Evolutionary conservation across 2,329 filamentous ascomycete species (phyloP).

Genomic region (Zalaria obscura): DNA sequence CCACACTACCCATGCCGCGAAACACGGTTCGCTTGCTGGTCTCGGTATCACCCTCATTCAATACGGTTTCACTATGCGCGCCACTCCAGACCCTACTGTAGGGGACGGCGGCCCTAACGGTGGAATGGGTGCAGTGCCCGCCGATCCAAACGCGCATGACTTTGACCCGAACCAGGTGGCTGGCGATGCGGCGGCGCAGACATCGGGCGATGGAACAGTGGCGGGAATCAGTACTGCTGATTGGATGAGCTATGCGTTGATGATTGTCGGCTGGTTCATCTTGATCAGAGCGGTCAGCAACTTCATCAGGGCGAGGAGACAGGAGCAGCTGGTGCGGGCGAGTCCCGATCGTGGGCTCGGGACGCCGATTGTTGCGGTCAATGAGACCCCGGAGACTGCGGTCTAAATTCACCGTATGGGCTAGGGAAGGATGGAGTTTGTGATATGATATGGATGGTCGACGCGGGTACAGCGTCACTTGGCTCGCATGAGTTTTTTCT

Average conservation of each 20-base stretch:
- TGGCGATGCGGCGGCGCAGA: slow-evolving; percentile 18
- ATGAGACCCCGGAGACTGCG: slow-evolving; percentile 59
- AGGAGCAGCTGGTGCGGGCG: slow-evolving; percentile 85
- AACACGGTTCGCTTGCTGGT: slow-evolving; percentile 89
- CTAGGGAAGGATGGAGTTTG: too few relatives aligned
- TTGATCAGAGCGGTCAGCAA: slow-evolving; percentile 87
- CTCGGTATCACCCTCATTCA: slow-evolving; percentile 92
- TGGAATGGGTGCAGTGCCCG: slow-evolving; percentile 44
- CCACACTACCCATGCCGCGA: slow-evolving; percentile 94
- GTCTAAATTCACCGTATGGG: slow-evolving; percentile 16
- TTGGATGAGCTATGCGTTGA: slow-evolving; percentile 82
- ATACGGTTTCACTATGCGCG: slow-evolving; percentile 86
- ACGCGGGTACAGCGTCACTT: too few relatives aligned
- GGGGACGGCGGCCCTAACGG: slow-evolving; percentile 21
- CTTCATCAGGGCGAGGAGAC: slow-evolving; percentile 72
- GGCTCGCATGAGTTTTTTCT: too few relatives aligned
- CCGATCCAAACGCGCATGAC: slow-evolving; percentile 79
- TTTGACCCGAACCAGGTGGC: slow-evolving; percentile 64
- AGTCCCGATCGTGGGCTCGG: slow-evolving; percentile 80
- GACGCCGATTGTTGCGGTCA: slow-evolving; percentile 74
- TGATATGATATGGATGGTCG: too few relatives aligned
- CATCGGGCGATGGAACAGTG: slow-evolving; percentile 10
- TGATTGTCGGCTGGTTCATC: slow-evolving; percentile 98
- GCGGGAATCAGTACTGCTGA: slow-evolving; percentile 59
- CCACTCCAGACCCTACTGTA: slow-evolving; percentile 19